Evolutionary conservation across 257 asterid genomes (phyloP).

Genomic region (Rubia yunnanensis): DNA sequence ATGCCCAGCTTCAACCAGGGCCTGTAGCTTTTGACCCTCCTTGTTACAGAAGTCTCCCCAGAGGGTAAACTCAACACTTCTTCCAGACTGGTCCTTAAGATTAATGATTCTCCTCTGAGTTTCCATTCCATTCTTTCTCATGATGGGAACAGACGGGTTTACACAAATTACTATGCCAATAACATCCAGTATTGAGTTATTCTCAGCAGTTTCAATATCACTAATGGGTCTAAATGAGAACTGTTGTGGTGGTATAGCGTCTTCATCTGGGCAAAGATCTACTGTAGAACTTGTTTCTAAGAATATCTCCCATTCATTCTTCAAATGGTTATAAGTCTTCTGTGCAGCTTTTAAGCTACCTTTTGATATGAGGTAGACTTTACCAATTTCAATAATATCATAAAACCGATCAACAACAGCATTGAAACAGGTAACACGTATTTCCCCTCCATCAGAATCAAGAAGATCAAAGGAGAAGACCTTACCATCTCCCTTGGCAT

Average conservation of each 20-base stretch:
- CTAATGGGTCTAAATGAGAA: slow-evolving; percentile 72
- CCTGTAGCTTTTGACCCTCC: slow-evolving; percentile 77
- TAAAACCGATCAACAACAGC: slow-evolving; percentile 80
- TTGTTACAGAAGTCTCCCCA: slow-evolving; percentile 97
- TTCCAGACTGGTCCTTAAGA: slow-evolving; percentile 76
- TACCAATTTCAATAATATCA: slow-evolving; percentile 66
- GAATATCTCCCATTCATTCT: slow-evolving; percentile 92
- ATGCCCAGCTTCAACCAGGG: slow-evolving; percentile 50
- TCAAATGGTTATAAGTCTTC: slow-evolving; percentile 89
- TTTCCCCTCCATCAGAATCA: slow-evolving; percentile 94
- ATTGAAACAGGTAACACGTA: slow-evolving; percentile 88
- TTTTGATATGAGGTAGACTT: slow-evolving; percentile 78
- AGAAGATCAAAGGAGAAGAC: slow-evolving; percentile 94
- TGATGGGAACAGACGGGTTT: slow-evolving; percentile 82
- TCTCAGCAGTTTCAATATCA: slow-evolving; percentile 73
- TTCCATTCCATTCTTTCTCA: slow-evolving; percentile 98
- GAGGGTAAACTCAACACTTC: slow-evolving; percentile 71
- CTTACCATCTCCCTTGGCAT: slow-evolving; percentile 94
- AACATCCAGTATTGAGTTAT: slow-evolving; percentile 68
- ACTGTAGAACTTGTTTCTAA: slow-evolving; percentile 63
- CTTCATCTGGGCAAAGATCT: slow-evolving; percentile 81
- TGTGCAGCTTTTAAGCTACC: slow-evolving; percentile 93
- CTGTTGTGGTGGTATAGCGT: slow-evolving; percentile 79
- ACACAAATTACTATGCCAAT: slow-evolving; percentile 70
- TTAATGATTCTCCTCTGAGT: slow-evolving; percentile 75